Conservation (phyloP, 2,329 filamentous ascomycete genomes). For the Fusarium azukiicola region DNA sequence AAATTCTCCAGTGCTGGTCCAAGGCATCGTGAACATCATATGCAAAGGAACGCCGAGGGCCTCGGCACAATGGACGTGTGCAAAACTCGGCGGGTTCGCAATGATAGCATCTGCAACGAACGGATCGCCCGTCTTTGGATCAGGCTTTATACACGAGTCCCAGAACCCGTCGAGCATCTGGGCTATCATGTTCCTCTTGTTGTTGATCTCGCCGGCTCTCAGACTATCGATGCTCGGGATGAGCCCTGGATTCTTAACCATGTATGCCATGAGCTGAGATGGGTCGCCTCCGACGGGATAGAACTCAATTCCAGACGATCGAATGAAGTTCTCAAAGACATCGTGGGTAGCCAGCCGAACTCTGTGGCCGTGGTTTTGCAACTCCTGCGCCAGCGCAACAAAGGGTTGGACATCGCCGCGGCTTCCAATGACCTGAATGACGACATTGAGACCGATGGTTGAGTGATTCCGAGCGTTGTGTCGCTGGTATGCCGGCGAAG, state of each 20-base stretch:
- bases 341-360: slow-evolving; percentile 41
- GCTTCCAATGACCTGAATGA: slow-evolving; percentile 43
- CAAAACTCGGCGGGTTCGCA: slow-evolving; percentile 89
- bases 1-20: slow-evolving; percentile 86
- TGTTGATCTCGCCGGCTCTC: slow-evolving; percentile 15
- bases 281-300: slow-evolving; percentile 35
- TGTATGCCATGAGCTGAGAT: slow-evolving; percentile 36
- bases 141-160: slow-evolving; percentile 40
- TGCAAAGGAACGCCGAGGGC: slow-evolving; percentile 88
- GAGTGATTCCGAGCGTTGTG: background rate
- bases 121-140: slow-evolving; percentile 57
- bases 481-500: slow-evolving; percentile 8
- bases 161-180: slow-evolving; percentile 31
- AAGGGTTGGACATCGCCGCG: slow-evolving; percentile 45
- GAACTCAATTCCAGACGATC: slow-evolving; percentile 25
- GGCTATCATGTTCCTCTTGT: slow-evolving; percentile 22
- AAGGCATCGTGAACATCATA: slow-evolving; percentile 94
- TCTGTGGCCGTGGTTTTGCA: slow-evolving; percentile 41
- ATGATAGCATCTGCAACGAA: slow-evolving; percentile 90
- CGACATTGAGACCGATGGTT: slow-evolving; percentile 24
- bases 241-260: slow-evolving; percentile 12
- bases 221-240: slow-evolving; percentile 23
- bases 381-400: slow-evolving; percentile 32
- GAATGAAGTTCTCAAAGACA: slow-evolving; percentile 30
- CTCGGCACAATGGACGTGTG: slow-evolving; percentile 89